These are phyloP conservation scores for Oryza australiensis DNA, from an alignment of 176 grass and related monocot genomes.

Conservation along the genomic window DNA sequence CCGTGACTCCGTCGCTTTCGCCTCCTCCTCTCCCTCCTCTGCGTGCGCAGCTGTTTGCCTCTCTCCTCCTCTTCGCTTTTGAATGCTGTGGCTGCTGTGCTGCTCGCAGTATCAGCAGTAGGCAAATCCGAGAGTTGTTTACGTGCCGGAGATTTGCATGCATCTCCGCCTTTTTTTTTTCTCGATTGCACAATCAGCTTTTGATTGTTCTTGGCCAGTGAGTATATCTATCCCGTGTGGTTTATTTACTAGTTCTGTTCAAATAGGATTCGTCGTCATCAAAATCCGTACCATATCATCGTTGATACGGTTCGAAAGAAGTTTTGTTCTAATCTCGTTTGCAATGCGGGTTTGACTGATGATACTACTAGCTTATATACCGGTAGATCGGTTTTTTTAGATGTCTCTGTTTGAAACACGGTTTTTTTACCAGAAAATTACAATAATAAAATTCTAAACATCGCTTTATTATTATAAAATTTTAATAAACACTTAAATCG, in stretches of 20 bases:
- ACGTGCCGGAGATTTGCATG: neutral
- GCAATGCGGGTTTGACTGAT: neutral
- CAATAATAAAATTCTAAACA: no score
- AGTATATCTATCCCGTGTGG: no score
- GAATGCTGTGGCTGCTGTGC: neutral
- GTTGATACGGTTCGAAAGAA: neutral
- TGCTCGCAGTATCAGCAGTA: no score
- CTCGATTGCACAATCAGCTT: neutral
- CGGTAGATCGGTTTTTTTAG: neutral
- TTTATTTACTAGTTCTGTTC: neutral
- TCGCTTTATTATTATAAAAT: no score
- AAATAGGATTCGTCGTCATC: neutral
- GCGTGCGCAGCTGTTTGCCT: neutral
- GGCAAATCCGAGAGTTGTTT: neutral
- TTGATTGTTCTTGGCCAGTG: neutral
- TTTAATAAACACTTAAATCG: no score
- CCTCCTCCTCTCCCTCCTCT: neutral
- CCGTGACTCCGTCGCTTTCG: constrained; percentile 29
- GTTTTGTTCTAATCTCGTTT: neutral
- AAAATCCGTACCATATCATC: neutral
- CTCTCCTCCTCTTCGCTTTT: neutral
- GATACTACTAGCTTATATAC: neutral
- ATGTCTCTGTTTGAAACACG: neutral
- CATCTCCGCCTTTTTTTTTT: neutral
- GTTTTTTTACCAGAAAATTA: no score